These are phyloP conservation scores for Ogataea sp. DNA, from an alignment of 805 yeast species.

Conservation along the genomic window DNA sequence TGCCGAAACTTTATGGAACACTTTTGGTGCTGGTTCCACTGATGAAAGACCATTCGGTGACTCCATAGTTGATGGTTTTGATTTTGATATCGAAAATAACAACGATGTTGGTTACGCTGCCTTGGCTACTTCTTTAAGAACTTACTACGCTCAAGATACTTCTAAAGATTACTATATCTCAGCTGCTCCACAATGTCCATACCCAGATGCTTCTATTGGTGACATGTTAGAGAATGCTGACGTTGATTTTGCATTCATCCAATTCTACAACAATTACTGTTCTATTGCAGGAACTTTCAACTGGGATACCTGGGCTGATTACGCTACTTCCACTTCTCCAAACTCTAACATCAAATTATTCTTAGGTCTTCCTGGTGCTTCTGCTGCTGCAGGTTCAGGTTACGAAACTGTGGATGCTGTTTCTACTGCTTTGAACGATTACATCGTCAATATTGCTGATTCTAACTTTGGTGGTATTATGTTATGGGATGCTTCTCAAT, in stretches of 20 bases:
- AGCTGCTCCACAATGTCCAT: slow-evolving; percentile 91
- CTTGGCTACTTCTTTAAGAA: slow-evolving; percentile 41
- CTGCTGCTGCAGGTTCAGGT: slow-evolving; percentile 49
- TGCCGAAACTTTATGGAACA: slow-evolving; percentile 54
- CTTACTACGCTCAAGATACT: slow-evolving; percentile 25
- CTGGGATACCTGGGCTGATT: slow-evolving; percentile 64
- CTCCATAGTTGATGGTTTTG: slow-evolving; percentile 77
- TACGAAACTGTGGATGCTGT: slow-evolving; percentile 39
- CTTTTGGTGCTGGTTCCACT: slow-evolving; percentile 52
- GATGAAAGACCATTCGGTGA: slow-evolving; percentile 54
- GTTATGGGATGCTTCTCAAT: slow-evolving; percentile 79
- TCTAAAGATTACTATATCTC: slow-evolving; percentile 64
- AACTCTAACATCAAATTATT: slow-evolving; percentile 63
- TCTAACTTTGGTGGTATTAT: slow-evolving; percentile 62
- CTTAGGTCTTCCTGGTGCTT: slow-evolving; percentile 62
- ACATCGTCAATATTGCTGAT: slow-evolving; percentile 11
- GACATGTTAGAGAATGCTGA: slow-evolving; percentile 39
- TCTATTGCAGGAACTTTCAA: slow-evolving; percentile 42
- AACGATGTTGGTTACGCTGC: slow-evolving; percentile 59
- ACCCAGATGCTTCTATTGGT: slow-evolving; percentile 60
- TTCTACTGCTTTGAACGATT: slow-evolving; percentile 15
- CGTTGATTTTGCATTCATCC: slow-evolving; percentile 77
- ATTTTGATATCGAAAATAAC: slow-evolving; percentile 62
- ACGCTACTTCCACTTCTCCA: slow-evolving; percentile 49
- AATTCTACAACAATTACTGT: slow-evolving; percentile 86